Evolutionary conservation across 2,329 filamentous ascomycete genomes (phyloP), one percentile per base, ranked within the genome.

Genomic region (Colletotrichum noveboracense): DNA sequence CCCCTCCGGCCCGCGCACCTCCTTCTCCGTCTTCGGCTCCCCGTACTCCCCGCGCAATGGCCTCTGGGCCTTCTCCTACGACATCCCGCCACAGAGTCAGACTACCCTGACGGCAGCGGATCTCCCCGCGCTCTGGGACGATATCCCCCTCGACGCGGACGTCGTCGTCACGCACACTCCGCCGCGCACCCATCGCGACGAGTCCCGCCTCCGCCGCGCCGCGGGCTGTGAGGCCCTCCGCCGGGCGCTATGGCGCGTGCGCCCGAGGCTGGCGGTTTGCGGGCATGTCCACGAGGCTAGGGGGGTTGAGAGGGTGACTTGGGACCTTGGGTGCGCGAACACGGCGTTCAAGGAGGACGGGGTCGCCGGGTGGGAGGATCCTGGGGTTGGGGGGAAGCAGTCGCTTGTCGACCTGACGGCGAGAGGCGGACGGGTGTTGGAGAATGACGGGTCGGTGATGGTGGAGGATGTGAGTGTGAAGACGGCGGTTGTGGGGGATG

Each of bases 131-230:
- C 79, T 93, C 3, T 96, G 94, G 94, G 84, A 88, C 18, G 83
- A 83, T 10, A 92, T 95, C 26, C 92, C 93, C 0, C 81, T 88
- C 0, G 87, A 91, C 66, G 87, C 89, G 0, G 93, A 95, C 80
- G 87, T 96, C 55, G 86, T 95, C 2, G 86, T 96, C 32, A 95
- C 93, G 3, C 94, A 96, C 81, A 93, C 93, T 0, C 94, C 94
- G 14, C 89, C 93, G 0, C 87, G 85, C 75, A 88, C 85, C 2
- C 90, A 94, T 80, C 87, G 90, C 76, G 93, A 95, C 78, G 85
- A 87, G 78, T 78, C 77, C 5, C 81, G 81, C 6, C 81, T 80
- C 14, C 80, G 84, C 13, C 82, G 83, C 43, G 82, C 85, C 5
- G 84, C 84, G 28, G 94, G 94, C 3, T 96, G 94, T 79, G 88